Base-by-base conservation (phyloP, 2,329 filamentous ascomycete species). In the Exserohilum turcica region DNA sequence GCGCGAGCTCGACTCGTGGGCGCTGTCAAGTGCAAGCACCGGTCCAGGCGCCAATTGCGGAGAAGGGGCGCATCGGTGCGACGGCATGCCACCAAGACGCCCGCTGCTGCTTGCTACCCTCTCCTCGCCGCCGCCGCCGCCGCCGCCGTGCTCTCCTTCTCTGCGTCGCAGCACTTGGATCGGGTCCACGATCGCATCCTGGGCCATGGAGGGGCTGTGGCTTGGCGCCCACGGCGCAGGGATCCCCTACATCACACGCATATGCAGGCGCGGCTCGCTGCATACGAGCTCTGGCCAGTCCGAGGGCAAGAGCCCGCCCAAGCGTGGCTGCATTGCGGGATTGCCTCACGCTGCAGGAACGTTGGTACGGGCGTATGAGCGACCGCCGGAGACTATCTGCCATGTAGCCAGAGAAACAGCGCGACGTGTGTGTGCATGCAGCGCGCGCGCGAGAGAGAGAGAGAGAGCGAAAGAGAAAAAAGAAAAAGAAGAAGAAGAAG, bases 301-400 rank as follows among this genome's bases (percentile, higher is more conserved):
- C 35, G 13, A 35, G 38, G 37, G 48, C 32, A 40, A 35, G 15
- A 37, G 32, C 29, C 3, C 8, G 29, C 39, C 48, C 60, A 66
- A 66, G 67, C 56, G 47, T 51, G 57, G 48, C 58, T 64, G 62
- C 60, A 63, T 64, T 61, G 70, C 69, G 68, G 68, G 64, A 70
- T 65, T 60, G 61, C 68, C 67, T 68, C 61, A 65, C 59, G 66
- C 70, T 74, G 70, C 71, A 74, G 71, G 71, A 73, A 74, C 71
- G 54, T 59, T 62, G 52, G 65, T 57, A 57, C 57, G 61, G 48
- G 49, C 46, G 47, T 46, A 45, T 40, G 35, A 36, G 28, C 38
- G 32, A 16, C 13, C 9, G n/a, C 16, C 32, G 7, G 21, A 24
- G 21, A 24, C 4, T 24, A 24, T n/a, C n/a, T n/a, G n/a, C n/a